Evolutionary conservation across 2,329 filamentous ascomycete genomes (phyloP), one percentile per base, ranked within the genome.

Genomic region (Hortaea sp.): DNA sequence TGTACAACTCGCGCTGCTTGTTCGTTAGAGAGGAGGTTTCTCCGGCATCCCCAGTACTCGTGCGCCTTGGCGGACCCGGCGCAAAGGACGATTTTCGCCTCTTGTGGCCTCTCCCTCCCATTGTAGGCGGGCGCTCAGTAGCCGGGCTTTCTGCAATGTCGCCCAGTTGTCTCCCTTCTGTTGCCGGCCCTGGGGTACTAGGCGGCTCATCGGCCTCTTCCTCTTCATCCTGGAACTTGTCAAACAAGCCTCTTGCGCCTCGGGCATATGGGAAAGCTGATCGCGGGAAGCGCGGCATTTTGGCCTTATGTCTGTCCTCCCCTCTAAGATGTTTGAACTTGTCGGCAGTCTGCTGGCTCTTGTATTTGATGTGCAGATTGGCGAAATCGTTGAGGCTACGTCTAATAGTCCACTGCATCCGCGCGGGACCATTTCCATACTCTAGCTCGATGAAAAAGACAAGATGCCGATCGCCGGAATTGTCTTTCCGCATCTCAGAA

Each of bases 341-440:
- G 54, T 94, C 86, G 49, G 88, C 89, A 50, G 84, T 82, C 48
- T 85, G 78, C 49, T 89, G 84, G 45, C 94, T 74, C 63, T 92
- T 94, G 75, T 97, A 98, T 57, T 94, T 89, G 59, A 88, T 74
- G 66, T 98, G 92, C 32, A 98, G 72, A 57, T 95, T 94, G 56
- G 87, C 80, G 57, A 98, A 95, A 62, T 98, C 92, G 56, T 81
- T 77, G 35, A 97, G 77, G 7, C 87, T 89, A 45, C 92, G 79
- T 58, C 88, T 82, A 48, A 98, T 86, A 12, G 86, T 83, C 92
- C 92, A 98, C 61, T 86, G 87, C 94, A 98, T 97, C 47, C 92
- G 79, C 45, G 90, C 95, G 46, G 92, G 79, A 0, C 92, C 94
- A 62, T 86, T 97, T 10, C 92, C 92, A 63, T 98, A 98, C 63